These are phyloP conservation scores for Suillus luteus DNA, from an alignment of 768 basidiomycete species.

Conservation along the genomic window DNA sequence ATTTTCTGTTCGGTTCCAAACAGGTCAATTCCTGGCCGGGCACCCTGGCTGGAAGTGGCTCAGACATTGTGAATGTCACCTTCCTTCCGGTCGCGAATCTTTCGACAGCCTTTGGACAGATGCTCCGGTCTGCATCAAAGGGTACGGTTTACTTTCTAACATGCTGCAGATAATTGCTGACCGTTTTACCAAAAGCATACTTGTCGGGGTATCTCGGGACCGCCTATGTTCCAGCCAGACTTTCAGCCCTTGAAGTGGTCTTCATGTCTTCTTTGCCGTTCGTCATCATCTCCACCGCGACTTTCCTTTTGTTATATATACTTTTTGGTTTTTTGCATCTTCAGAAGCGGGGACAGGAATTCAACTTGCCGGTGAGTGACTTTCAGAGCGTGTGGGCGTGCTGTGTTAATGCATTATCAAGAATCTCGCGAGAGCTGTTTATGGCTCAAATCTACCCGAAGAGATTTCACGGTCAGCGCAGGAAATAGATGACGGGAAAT, in stretches of 20 bases:
- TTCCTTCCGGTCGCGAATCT: slow-evolving; percentile 19
- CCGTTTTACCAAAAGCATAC: slow-evolving; percentile 16
- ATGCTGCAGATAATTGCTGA: not conserved
- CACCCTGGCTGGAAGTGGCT: not conserved
- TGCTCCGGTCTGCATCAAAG: slow-evolving; percentile 26
- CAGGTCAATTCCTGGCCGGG: slow-evolving; percentile 21
- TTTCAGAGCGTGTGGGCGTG: not conserved
- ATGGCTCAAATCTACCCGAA: slow-evolving; percentile 29
- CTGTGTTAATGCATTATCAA: not conserved
- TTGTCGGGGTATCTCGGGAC: slow-evolving; percentile 27
- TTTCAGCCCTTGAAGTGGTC: slow-evolving; percentile 24
- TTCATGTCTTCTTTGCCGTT: slow-evolving; percentile 32
- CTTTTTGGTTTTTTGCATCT: slow-evolving; percentile 25
- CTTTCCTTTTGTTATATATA: slow-evolving; percentile 25
- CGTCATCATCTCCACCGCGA: slow-evolving; percentile 24
- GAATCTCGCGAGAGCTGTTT: slow-evolving; percentile 24
- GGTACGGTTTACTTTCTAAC: slow-evolving; percentile 14
- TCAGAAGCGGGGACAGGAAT: slow-evolving; percentile 22
- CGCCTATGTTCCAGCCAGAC: slow-evolving; percentile 30
- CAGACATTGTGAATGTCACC: slow-evolving; percentile 1
- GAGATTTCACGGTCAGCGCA: slow-evolving; percentile 15
- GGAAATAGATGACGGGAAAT: not conserved
- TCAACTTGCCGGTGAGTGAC: slow-evolving; percentile 19
- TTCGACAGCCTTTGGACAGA: slow-evolving; percentile 22
- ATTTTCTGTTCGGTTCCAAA: slow-evolving; percentile 23